Base-by-base conservation (phyloP, 148 eudicot species). In the Cornus kousa region DNA sequence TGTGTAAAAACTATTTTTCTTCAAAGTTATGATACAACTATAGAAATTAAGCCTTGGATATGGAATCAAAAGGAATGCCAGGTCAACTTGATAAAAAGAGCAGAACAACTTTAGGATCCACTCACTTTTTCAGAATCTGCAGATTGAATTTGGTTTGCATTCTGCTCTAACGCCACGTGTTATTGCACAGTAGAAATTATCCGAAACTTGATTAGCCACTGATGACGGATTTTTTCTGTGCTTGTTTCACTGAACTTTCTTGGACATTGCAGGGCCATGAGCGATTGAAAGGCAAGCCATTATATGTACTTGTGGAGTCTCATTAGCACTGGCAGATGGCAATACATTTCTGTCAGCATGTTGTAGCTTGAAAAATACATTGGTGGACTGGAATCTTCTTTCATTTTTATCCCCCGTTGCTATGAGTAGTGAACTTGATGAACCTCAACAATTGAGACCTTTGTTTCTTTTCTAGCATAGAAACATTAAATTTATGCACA, bases 231-330 rank as follows among this genome's bases (percentile, higher is more conserved):
- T 43, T 4, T 43, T 43, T 43, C 48, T 43, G 48, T 43, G 48
- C 48, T 43, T 43, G 0, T 43, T 43, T 43, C 48, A 2, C 48
- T 43, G 8, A 43, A 6, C 48, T 8, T 60, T 60, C 50, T 48
- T 65, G 75, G 32, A 46, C 76, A 46, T 64, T 81, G 82, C 84
- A 93, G 97, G 97, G 97, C 7, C 89, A 93, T 40, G 91, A 91
- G 9, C 87, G 93, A 37, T 85, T 94, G 90, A 89, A 91, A 71
- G 98, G 96, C 16, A 94, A 94, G 87, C 98, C 96, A 28, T 79
- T 94, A 40, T 91, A 83, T 83, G 89, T 94, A 74, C 87, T 94
- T 55, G 94, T 94, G 85, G 98, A 94, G 85, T 87, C 91, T 67
- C 92, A 89, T 59, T 91, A 88, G 90, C 12, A 43, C 67, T 55